Percentiles rank a stretch among this genome's conserved stretches.
These are phyloP conservation scores for Evansstolkia leycettana DNA, from an alignment of 495 filamentous ascomycete genomes.

Conservation along the genomic window DNA sequence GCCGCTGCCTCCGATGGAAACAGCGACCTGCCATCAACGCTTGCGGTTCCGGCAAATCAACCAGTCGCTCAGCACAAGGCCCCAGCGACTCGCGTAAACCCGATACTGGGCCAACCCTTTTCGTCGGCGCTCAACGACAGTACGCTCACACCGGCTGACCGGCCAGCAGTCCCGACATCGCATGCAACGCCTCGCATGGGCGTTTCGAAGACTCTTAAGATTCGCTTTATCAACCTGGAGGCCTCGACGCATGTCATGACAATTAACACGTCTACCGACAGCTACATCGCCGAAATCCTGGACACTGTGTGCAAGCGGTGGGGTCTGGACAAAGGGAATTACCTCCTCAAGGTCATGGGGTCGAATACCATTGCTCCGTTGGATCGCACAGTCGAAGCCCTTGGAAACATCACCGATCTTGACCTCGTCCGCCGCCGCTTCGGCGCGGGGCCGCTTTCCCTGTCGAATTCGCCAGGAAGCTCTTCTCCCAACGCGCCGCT, in stretches of 20 bases:
- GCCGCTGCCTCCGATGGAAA: slow-evolving; percentile 36
- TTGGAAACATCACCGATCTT: slow-evolving; percentile 72
- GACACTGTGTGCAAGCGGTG: slow-evolving; percentile 84
- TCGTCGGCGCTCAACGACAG: slow-evolving; percentile 42
- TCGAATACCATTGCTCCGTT: slow-evolving; percentile 73
- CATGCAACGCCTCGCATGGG: slow-evolving; percentile 58
- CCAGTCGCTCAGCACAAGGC: slow-evolving; percentile 16
- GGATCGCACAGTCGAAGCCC: slow-evolving; percentile 80
- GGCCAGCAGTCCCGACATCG: slow-evolving; percentile 40
- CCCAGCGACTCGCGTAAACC: slow-evolving; percentile 36
- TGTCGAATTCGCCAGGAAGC: slow-evolving; percentile 70
- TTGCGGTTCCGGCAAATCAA: slow-evolving; percentile 28
- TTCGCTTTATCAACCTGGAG: slow-evolving; percentile 68
- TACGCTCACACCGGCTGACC: slow-evolving; percentile 48
- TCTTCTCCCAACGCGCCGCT: slow-evolving; percentile 68
- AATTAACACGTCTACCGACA: slow-evolving; percentile 81
- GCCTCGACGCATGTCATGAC: slow-evolving; percentile 50
- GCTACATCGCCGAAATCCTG: slow-evolving; percentile 85
- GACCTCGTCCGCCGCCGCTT: slow-evolving; percentile 84
- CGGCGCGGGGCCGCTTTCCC: slow-evolving; percentile 61
- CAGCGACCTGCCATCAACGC: slow-evolving; percentile 23
- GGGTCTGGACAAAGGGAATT: slow-evolving; percentile 78
- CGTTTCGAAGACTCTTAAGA: slow-evolving; percentile 72
- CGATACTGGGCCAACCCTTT: slow-evolving; percentile 41
- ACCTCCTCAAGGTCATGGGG: slow-evolving; percentile 75